Conservation (phyloP, 345 rosid genomes). For the Arabis alpina region DNA sequence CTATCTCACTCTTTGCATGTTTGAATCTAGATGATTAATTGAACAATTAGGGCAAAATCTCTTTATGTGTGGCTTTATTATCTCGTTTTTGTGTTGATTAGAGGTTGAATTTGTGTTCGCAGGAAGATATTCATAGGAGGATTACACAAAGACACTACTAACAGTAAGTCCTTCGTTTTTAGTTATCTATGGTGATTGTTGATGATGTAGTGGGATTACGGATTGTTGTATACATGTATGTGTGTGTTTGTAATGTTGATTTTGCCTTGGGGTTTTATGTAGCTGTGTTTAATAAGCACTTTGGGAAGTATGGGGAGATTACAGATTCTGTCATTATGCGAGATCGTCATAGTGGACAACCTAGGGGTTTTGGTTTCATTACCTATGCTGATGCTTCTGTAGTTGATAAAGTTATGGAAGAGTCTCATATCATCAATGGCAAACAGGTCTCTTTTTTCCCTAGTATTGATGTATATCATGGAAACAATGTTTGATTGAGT, state of each 20-base stretch:
- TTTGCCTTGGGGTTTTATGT: conserved; percentile 23
- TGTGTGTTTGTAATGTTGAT: conserved; percentile 1
- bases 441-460: conserved; percentile 65
- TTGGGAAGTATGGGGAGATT: conserved; percentile 84
- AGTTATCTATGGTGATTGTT: background rate
- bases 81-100: background rate
- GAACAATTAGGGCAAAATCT: background rate
- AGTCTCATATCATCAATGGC: conserved; percentile 70
- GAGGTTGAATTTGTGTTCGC: conserved; percentile 12
- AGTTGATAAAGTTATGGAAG: conserved; percentile 88
- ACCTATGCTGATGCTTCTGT: conserved; percentile 85
- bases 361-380: conserved; percentile 91
- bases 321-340: conserved; percentile 90
- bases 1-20: conserved; percentile 2
- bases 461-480: background rate
- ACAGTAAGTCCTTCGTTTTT: conserved; percentile 44
- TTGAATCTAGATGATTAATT: background rate
- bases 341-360: conserved; percentile 81
- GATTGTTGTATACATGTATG: background rate
- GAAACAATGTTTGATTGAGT: background rate
- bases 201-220: background rate
- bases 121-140: conserved; percentile 93
- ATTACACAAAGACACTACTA: conserved; percentile 72
- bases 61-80: background rate
- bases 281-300: conserved; percentile 78